Evolutionary conservation across 371 early-diverging fungal genomes (phyloP), one percentile per base, ranked within the genome.

Genomic region (Apophysomyces elegans): DNA sequence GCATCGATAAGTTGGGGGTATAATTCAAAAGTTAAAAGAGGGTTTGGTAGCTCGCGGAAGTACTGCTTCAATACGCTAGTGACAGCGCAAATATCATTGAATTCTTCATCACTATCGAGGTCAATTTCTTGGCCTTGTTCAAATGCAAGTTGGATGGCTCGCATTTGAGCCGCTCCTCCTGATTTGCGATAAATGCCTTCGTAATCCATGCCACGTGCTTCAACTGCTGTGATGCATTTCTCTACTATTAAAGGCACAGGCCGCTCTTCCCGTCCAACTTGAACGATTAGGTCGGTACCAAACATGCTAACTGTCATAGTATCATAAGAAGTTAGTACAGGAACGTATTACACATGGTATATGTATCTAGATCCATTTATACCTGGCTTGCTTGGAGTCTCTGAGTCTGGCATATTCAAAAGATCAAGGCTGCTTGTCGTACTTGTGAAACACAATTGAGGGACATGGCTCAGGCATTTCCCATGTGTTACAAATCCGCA

Each of bases 21-120:
- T 16, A 92, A 75, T 35, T 89, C 86, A 69, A 77, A 89, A 3
- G 94, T 93, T 65, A 96, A 76, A 35, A 96, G 72, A 1, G 96
- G 96, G 58, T 94, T 90, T 0, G 95, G 95, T 70, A 95, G 60
- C 38, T 91, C 93, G 21, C 96, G 86, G 61, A 96, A 83, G 67
- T 93, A 96, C 73, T 93, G 93, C 72, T 95, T 95, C 61, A 96
- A 74, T 36, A 96, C 84, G 44, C 94, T 93, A 5, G 96, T 95
- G 38, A 95, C 83, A 21, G 85, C 80, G 39, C 82, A 74, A 44
- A 86, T 84, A 62, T 83, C 85, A 63, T 76, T 75, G 63, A 77
- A 83, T 21, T 76, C 62, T 12, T 70, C 66, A 8, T 75, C 61
- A 54, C 83, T 79, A 45, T 65, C 71, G 5, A 89, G 62, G 56